Percentiles rank a stretch among this genome's conserved stretches.
These are phyloP conservation scores for Musa acuminata DNA, from an alignment of 176 grass and related monocot genomes.

Conservation along the genomic window DNA sequence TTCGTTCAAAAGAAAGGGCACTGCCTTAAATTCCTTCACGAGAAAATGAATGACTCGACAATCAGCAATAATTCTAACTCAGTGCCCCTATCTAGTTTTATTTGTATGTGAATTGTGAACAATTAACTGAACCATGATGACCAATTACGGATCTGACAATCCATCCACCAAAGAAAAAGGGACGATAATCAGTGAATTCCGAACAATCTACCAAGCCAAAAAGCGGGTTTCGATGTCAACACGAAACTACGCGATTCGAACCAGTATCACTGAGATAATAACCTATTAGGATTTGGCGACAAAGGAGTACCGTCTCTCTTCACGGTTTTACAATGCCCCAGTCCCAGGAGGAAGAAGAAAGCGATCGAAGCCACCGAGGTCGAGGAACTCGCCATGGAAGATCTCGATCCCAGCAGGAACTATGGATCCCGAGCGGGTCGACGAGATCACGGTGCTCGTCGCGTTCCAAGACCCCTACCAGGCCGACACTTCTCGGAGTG, in stretches of 20 bases:
- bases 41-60: too few relatives aligned
- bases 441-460: background rate
- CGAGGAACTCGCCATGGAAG: background rate
- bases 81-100: too few relatives aligned
- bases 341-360: background rate
- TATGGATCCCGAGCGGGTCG: background rate
- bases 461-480: background rate
- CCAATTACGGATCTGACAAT: background rate
- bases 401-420: background rate
- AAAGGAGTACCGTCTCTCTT: constrained; percentile 10
- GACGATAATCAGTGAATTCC: background rate
- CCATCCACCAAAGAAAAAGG: background rate
- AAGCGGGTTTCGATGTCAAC: too few relatives aligned
- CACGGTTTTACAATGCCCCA: background rate
- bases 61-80: too few relatives aligned
- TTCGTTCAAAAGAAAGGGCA: too few relatives aligned
- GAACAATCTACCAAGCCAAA: background rate
- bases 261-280: too few relatives aligned
- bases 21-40: too few relatives aligned
- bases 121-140: background rate
- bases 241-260: background rate
- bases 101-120: too few relatives aligned
- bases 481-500: background rate
- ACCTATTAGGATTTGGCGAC: background rate
- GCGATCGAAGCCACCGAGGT: background rate